Percentiles rank a stretch among this genome's conserved stretches.
Evolutionary conservation across 2,329 filamentous ascomycete genomes (phyloP).

Genomic region (Cryphonectria naterciae): DNA sequence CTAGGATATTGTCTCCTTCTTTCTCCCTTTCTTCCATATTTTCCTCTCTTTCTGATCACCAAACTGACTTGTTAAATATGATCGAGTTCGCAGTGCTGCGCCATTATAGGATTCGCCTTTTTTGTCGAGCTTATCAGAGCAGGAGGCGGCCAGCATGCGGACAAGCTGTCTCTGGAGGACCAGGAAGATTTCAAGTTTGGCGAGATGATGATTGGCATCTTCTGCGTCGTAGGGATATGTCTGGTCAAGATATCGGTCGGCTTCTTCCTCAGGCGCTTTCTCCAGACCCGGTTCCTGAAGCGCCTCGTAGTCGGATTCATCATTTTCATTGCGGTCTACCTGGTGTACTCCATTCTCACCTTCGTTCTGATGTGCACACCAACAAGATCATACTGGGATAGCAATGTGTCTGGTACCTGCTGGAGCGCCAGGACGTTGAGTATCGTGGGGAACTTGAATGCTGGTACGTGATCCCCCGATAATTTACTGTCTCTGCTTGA

Average conservation of each 20-base stretch:
- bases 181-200: constrained; percentile 2
- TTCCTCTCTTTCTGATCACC: background rate
- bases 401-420: constrained; percentile 3
- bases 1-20: background rate
- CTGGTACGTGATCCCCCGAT: background rate
- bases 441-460: constrained; percentile 7
- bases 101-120: background rate
- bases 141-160: constrained; percentile 7
- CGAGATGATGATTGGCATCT: constrained; percentile 11
- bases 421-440: constrained; percentile 1
- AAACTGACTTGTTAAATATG: background rate
- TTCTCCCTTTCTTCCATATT: background rate
- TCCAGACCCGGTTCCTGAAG: constrained; percentile 5
- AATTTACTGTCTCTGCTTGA: background rate
- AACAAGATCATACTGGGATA: constrained; percentile 8
- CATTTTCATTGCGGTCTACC: constrained; percentile 1
- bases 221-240: constrained; percentile 5
- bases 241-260: constrained; percentile 16
- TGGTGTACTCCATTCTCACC: constrained; percentile 7
- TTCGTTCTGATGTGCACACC: constrained; percentile 8
- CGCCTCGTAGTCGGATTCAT: constrained; percentile 4
- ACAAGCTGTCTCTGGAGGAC: background rate
- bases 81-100: background rate
- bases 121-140: constrained; percentile 4
- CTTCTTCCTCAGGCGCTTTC: constrained; percentile 11